Evolutionary conservation across 345 rosid genomes (phyloP).

Genomic region (Dipteronia sinensis): DNA sequence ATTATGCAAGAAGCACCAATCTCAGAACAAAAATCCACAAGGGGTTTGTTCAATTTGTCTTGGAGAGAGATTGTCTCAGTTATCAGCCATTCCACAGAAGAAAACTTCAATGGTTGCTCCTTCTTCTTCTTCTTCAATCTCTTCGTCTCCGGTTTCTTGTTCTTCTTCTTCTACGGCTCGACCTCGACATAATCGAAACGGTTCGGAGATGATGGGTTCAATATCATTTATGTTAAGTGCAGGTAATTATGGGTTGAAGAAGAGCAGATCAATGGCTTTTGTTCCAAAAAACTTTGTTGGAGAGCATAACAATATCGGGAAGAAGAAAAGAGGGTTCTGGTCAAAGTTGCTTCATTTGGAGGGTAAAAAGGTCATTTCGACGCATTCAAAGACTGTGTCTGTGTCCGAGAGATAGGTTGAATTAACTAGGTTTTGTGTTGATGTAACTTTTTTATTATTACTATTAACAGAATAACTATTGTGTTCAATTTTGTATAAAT

Average conservation of each 20-base stretch:
- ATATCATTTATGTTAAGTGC: slow-evolving; percentile 41
- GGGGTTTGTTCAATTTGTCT: slow-evolving; percentile 55
- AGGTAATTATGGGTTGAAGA: slow-evolving; percentile 51
- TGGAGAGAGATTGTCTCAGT: slow-evolving; percentile 35
- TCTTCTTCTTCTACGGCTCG: slow-evolving; percentile 22
- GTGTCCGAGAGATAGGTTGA: slow-evolving; percentile 9
- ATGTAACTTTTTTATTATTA: not conserved
- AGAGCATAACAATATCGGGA: slow-evolving; percentile 29
- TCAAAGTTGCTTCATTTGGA: slow-evolving; percentile 55
- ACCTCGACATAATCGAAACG: slow-evolving; percentile 40
- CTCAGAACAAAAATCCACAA: slow-evolving; percentile 20
- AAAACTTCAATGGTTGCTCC: slow-evolving; percentile 6
- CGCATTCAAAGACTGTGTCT: slow-evolving; percentile 18
- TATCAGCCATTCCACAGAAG: slow-evolving; percentile 8
- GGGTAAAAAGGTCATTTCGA: slow-evolving; percentile 42
- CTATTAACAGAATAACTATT: not conserved
- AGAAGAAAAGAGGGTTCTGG: slow-evolving; percentile 71
- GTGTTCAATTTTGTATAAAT: not conserved
- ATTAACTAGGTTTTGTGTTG: not conserved
- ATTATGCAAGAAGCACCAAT: slow-evolving; percentile 39
- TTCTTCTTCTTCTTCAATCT: not conserved
- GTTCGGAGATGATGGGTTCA: slow-evolving; percentile 39
- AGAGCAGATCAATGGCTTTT: slow-evolving; percentile 74
- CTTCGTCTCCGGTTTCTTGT: slow-evolving; percentile 6
- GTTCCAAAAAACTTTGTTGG: slow-evolving; percentile 35